A percentile compares a stretch with the other conserved stretches of the same genome.
phyloP scores from a whole-genome alignment of 2,329 filamentous ascomycete species.

The Neofusicoccum sp. region DNA sequence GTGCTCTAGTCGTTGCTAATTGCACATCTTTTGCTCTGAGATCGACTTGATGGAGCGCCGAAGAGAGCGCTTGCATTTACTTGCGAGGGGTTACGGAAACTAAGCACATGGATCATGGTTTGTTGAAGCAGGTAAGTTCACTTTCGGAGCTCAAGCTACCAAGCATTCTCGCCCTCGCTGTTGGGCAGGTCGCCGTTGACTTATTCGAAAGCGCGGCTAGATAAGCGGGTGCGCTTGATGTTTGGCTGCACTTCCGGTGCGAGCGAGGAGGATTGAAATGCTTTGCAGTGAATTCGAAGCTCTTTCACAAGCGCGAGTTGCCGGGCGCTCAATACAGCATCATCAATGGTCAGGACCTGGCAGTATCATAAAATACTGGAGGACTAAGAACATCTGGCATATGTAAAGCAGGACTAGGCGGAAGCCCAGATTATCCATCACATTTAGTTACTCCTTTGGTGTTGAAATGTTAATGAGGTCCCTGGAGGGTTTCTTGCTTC shows the following conservation, averaged over 20 bases:
- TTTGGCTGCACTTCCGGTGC: conserved; percentile 23
- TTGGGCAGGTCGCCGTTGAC: conserved; percentile 1
- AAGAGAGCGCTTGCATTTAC: too few species aligned
- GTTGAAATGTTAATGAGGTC: too few species aligned
- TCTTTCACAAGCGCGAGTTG: conserved; percentile 23
- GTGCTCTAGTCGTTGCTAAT: too few species aligned
- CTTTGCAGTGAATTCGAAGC: conserved; percentile 21
- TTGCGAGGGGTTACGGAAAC: too few species aligned
- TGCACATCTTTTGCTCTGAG: too few species aligned
- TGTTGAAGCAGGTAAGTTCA: too few species aligned
- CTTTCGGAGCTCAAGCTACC: too few species aligned
- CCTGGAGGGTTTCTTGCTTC: too few species aligned
- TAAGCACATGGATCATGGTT: too few species aligned
- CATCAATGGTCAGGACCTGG: conserved; percentile 14
- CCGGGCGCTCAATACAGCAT: conserved; percentile 19
- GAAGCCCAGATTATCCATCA: too few species aligned
- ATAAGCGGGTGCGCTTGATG: conserved; percentile 2
- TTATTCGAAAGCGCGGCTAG: not conserved
- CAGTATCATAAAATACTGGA: not conserved
- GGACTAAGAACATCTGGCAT: conserved; percentile 23
- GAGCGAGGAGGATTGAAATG: not conserved
- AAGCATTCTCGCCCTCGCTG: conserved; percentile 20
- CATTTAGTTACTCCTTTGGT: too few species aligned
- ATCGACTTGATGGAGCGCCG: too few species aligned
- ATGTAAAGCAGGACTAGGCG: not conserved